phyloP scores from a whole-genome alignment of 1,284 basidiomycete species.

The Ceratobasidium papillatum region DNA sequence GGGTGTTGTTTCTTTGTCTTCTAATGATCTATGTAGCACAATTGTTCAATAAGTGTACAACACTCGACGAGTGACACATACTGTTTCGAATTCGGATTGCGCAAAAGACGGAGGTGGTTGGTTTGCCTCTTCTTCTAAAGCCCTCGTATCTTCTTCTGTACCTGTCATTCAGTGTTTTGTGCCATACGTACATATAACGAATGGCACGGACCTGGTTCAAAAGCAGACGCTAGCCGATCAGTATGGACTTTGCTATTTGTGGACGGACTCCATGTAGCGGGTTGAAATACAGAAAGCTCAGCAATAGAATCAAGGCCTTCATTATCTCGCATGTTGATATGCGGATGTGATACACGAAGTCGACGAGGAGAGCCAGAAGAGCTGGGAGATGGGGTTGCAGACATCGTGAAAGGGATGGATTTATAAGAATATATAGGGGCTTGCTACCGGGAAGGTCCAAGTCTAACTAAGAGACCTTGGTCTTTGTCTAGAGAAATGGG shows the following conservation, averaged over 20 bases:
- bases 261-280: neutral
- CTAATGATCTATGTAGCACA: slow-evolving; percentile 61
- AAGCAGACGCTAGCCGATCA: neutral
- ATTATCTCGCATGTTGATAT: slow-evolving; percentile 21
- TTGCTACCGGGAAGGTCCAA: neutral
- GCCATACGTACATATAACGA: neutral
- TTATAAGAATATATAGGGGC: neutral
- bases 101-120: slow-evolving; percentile 56
- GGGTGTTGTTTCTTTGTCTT: slow-evolving; percentile 62
- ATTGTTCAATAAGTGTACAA: too few relatives aligned
- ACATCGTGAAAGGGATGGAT: neutral
- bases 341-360: slow-evolving; percentile 21
- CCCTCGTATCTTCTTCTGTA: neutral
- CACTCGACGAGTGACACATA: neutral
- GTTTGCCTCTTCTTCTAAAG: neutral
- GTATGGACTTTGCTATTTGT: neutral
- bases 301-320: slow-evolving; percentile 2
- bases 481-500: neutral
- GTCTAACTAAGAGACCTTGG: neutral
- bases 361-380: slow-evolving; percentile 13
- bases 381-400: neutral
- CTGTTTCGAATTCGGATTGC: slow-evolving; percentile 61
- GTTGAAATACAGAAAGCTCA: slow-evolving; percentile 5
- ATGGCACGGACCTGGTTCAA: slow-evolving; percentile 7
- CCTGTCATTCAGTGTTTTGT: neutral